phyloP scores from a whole-genome alignment of 164 flowering plant species.

The Litsea cubeba region DNA sequence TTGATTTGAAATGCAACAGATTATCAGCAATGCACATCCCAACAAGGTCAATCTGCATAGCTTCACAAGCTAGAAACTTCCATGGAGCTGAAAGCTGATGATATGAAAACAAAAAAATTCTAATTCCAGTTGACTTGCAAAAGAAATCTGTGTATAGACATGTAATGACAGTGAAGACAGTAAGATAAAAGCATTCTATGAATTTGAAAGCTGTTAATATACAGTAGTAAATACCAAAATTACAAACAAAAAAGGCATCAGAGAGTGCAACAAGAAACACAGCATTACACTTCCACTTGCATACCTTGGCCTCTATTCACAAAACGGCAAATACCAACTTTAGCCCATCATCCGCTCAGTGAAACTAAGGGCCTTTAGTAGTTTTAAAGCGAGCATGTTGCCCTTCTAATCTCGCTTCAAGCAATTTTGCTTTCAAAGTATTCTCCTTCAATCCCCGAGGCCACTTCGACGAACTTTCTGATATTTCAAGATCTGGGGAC shows the following conservation, averaged over 20 bases:
- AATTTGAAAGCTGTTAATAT: constrained; percentile 9
- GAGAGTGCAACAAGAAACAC: background rate
- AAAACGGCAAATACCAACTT: background rate
- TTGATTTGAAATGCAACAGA: too few species aligned
- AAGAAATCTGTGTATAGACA: background rate
- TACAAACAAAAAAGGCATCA: background rate
- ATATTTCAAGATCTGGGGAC: constrained; percentile 35
- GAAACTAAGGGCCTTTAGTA: constrained; percentile 20
- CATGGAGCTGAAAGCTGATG: background rate
- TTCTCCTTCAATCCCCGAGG: constrained; percentile 35
- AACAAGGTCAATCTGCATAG: too few species aligned
- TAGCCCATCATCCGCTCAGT: background rate
- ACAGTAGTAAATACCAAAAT: constrained; percentile 18
- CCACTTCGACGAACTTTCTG: constrained; percentile 38
- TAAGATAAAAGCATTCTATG: background rate
- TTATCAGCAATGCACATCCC: too few species aligned
- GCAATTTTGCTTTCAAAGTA: constrained; percentile 65
- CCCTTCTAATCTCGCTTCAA: constrained; percentile 74
- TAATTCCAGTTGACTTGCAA: background rate
- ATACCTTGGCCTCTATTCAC: constrained; percentile 1
- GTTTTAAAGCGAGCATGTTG: constrained; percentile 39
- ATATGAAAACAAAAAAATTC: background rate
- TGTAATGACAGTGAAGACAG: background rate
- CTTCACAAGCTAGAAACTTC: too few species aligned
- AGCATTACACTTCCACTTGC: background rate